Evolutionary conservation across 495 filamentous ascomycete genomes (phyloP).

Genomic region (Neurospora terricola): DNA sequence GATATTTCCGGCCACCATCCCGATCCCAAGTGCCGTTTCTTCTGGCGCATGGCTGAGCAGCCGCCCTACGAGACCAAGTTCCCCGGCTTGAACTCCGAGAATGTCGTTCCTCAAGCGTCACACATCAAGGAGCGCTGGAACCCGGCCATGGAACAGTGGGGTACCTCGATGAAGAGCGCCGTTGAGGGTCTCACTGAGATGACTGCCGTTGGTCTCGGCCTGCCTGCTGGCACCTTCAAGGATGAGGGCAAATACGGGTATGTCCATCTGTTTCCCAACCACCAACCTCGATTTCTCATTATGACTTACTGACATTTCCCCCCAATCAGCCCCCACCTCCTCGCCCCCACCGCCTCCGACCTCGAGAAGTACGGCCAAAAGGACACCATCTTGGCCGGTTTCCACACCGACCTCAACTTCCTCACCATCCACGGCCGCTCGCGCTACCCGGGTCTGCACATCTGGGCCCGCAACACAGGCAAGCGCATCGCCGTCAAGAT

Average conservation of each 20-base stretch:
- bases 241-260: constrained; percentile 41
- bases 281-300: too few species aligned
- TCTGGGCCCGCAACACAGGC: constrained; percentile 45
- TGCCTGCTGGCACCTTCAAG: constrained; percentile 34
- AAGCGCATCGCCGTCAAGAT: constrained; percentile 39
- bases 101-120: constrained; percentile 30
- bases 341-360: constrained; percentile 41
- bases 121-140: constrained; percentile 35
- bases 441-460: constrained; percentile 42
- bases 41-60: constrained; percentile 38
- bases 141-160: constrained; percentile 38
- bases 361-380: constrained; percentile 35
- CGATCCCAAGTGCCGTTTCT: constrained; percentile 43
- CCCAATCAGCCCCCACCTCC: constrained; percentile 35
- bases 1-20: constrained; percentile 36
- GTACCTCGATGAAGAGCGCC: constrained; percentile 40
- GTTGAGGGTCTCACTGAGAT: constrained; percentile 40
- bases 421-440: constrained; percentile 46
- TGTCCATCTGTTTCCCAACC: background rate
- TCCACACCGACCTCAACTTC: constrained; percentile 47
- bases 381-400: constrained; percentile 43
- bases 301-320: background rate
- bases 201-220: constrained; percentile 37
- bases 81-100: constrained; percentile 34
- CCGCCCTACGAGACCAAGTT: constrained; percentile 38